Conservation (phyloP, 2,329 filamentous ascomycete species). For the Claviceps sp. region DNA sequence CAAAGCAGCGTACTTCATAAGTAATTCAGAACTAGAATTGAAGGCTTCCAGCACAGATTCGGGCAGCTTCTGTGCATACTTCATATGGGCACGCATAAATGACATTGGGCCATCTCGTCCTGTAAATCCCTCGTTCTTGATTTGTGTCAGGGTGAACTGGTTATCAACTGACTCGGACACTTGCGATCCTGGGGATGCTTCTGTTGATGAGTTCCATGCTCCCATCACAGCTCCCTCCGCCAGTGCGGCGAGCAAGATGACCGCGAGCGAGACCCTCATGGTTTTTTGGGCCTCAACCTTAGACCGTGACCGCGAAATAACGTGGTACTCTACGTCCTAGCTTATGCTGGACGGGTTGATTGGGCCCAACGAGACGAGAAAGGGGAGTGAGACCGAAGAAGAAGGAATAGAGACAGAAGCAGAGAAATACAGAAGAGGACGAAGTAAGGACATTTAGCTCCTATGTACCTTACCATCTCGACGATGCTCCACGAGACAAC, state of each 20-base stretch:
- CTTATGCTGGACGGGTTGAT: not conserved
- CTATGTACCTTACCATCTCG: not conserved
- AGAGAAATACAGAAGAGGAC: not conserved
- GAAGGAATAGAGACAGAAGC: not conserved
- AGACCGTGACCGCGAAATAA: not conserved
- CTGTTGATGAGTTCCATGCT: not conserved
- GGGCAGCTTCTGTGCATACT: slow-evolving; percentile 23
- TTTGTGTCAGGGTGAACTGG: slow-evolving; percentile 17
- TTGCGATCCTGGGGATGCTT: not conserved
- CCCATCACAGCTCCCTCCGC: slow-evolving; percentile 4
- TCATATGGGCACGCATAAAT: slow-evolving; percentile 21
- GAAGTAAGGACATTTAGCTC: too few relatives aligned
- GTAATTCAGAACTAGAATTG: slow-evolving; percentile 11
- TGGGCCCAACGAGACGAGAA: not conserved
- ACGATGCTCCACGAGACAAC: not conserved
- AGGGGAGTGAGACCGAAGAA: not conserved
- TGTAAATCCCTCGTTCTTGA: slow-evolving; percentile 21
- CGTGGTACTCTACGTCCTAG: not conserved
- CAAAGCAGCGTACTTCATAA: slow-evolving; percentile 11
- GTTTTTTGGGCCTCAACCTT: not conserved
- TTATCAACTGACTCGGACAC: not conserved
- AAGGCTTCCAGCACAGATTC: slow-evolving; percentile 13
- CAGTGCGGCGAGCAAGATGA: slow-evolving; percentile 3
- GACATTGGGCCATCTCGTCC: slow-evolving; percentile 19
- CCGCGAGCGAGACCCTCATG: slow-evolving; percentile 5